A percentile compares a stretch with the other conserved stretches of the same genome.
phyloP scores from a whole-genome alignment of 163 green algal genomes.

The Chlamydomonas reinhardtii region DNA sequence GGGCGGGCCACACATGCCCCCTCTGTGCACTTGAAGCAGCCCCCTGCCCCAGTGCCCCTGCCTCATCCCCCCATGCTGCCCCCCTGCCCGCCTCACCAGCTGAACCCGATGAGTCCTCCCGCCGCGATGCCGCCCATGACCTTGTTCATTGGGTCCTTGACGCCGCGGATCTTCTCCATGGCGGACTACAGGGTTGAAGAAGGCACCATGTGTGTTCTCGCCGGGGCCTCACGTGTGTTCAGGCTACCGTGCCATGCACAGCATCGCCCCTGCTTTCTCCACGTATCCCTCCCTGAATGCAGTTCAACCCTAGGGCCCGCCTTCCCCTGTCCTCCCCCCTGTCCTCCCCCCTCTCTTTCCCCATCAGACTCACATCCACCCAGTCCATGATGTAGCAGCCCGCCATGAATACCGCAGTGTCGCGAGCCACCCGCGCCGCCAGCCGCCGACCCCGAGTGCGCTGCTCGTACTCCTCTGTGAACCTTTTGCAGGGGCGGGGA shows the following conservation, averaged over 20 bases:
- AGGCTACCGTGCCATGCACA: too few relatives aligned
- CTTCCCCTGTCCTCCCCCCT: too few relatives aligned
- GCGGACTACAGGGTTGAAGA: not conserved
- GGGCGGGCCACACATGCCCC: too few relatives aligned
- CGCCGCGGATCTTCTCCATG: not conserved
- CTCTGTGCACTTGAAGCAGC: too few relatives aligned
- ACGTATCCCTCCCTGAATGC: too few relatives aligned
- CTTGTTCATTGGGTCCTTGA: conserved; percentile 51
- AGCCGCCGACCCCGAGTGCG: conserved; percentile 7
- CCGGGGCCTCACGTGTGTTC: too few relatives aligned
- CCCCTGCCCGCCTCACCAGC: conserved; percentile 18
- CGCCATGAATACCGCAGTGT: conserved; percentile 41
- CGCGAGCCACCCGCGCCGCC: not conserved
- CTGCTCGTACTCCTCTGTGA: not conserved
- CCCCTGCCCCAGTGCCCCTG: not conserved
- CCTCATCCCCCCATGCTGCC: too few relatives aligned
- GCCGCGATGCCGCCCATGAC: conserved; percentile 48
- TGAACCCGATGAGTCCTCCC: conserved; percentile 38
- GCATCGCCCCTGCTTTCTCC: too few relatives aligned
- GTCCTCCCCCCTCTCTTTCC: not conserved
- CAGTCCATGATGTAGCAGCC: conserved; percentile 53
- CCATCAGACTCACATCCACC: conserved; percentile 30
- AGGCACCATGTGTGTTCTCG: too few relatives aligned
- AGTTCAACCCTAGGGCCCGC: too few relatives aligned
- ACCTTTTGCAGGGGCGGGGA: not conserved